These are phyloP conservation scores for Hericium alpestre DNA, from an alignment of 768 basidiomycete species.

Conservation along the genomic window DNA sequence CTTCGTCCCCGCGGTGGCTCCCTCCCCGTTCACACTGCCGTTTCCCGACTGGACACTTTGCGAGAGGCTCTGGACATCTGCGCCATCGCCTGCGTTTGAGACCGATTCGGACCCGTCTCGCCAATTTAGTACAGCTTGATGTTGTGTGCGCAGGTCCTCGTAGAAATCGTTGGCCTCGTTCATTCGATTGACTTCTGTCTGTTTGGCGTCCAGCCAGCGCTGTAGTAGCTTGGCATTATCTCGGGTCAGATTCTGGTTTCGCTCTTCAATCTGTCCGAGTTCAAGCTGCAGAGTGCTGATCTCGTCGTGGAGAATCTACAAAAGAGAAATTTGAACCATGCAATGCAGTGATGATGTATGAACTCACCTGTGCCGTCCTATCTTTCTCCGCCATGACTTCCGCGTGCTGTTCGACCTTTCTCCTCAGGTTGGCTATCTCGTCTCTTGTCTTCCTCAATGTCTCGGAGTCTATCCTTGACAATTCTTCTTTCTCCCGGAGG, in stretches of 20 bases:
- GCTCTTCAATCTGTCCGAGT: constrained; percentile 78
- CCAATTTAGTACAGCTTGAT: constrained; percentile 52
- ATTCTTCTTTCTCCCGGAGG: constrained; percentile 85
- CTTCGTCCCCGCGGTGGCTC: constrained; percentile 41
- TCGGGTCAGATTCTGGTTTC: constrained; percentile 75
- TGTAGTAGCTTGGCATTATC: constrained; percentile 94
- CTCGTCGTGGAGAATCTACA: constrained; percentile 87
- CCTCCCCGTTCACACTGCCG: constrained; percentile 44
- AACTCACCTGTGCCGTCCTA: constrained; percentile 69
- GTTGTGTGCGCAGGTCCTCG: constrained; percentile 72
- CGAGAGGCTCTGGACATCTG: constrained; percentile 21
- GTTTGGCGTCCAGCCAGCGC: constrained; percentile 94
- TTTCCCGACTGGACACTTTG: constrained; percentile 48
- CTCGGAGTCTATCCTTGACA: constrained; percentile 73
- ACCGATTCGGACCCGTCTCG: constrained; percentile 29
- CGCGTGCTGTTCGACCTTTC: constrained; percentile 74
- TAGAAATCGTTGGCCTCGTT: constrained; percentile 89
- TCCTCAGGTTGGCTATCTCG: constrained; percentile 56
- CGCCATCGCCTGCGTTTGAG: constrained; percentile 11
- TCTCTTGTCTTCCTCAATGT: constrained; percentile 67
- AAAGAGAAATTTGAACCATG: constrained; percentile 5
- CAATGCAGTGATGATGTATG: not conserved
- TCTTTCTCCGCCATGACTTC: constrained; percentile 87
- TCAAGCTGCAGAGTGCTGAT: constrained; percentile 87
- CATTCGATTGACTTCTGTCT: constrained; percentile 87